phyloP scores from a whole-genome alignment of 2,329 filamentous ascomycete genomes.

The Sporothrix humicola region DNA sequence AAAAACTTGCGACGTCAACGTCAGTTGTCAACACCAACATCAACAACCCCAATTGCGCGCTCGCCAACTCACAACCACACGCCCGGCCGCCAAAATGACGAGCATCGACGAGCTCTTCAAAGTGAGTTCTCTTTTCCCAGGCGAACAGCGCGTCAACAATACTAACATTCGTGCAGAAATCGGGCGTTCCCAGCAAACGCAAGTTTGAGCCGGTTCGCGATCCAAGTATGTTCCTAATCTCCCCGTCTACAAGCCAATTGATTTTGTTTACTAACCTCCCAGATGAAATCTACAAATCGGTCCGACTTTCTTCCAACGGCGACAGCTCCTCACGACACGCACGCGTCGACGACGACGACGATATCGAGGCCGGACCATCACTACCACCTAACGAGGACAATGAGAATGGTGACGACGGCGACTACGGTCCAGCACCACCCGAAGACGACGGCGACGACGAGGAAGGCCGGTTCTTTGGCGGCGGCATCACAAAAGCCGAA shows the following conservation, averaged over 20 bases:
- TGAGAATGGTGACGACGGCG: slow-evolving; percentile 55
- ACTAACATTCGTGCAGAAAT: slow-evolving; percentile 43
- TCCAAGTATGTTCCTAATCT: slow-evolving; percentile 58
- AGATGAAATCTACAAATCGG: slow-evolving; percentile 70
- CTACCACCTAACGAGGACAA: slow-evolving; percentile 52
- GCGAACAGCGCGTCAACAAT: neutral
- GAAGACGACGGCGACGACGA: slow-evolving; percentile 71
- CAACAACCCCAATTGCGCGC: neutral
- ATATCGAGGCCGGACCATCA: slow-evolving; percentile 57
- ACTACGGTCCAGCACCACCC: slow-evolving; percentile 55
- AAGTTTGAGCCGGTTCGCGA: slow-evolving; percentile 67
- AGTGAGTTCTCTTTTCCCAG: slow-evolving; percentile 42
- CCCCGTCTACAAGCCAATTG: neutral
- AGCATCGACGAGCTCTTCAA: slow-evolving; percentile 67
- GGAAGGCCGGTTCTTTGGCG: slow-evolving; percentile 93
- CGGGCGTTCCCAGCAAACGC: slow-evolving; percentile 62
- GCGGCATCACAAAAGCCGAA: slow-evolving; percentile 82
- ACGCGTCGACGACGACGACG: slow-evolving; percentile 53
- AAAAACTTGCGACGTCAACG: neutral
- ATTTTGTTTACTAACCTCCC: neutral
- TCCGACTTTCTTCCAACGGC: slow-evolving; percentile 55
- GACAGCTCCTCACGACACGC: slow-evolving; percentile 51
- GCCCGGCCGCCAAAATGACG: slow-evolving; percentile 50
- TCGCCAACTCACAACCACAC: neutral
- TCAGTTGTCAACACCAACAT: neutral